Base-by-base conservation (phyloP, 768 basidiomycete genomes). In the Tricholoma sp. region DNA sequence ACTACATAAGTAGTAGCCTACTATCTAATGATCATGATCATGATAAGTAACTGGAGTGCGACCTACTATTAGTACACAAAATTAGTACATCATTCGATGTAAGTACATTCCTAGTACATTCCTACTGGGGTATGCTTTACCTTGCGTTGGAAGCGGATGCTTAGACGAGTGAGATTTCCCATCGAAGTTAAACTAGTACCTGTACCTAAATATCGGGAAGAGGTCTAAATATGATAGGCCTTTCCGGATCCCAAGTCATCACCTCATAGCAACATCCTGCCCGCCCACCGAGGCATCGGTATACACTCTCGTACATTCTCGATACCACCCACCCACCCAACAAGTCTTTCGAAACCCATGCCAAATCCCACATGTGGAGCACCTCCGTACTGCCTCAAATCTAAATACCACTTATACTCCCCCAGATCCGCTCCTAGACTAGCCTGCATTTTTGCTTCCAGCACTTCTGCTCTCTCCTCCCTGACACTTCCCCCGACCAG, bases 321-420 rank as follows among this genome's bases (percentile, higher is more conserved):
- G 45, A 91, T 77, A 0, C 94, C 94, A 17, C 87, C 84, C 10
- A 97, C 71, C 89, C 91, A 96, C 44, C 85, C 83, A 15, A 98
- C 77, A 17, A 97, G 75, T 58, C 97, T 76, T 70, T 99, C 97
- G 65, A 96, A 97, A 1, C 97, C 97, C 76, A 98, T 78, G 5
- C 97, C 97, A 71, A 94, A 98, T 13, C 97, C 97, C 13, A 91
- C 94, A 70, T 98, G 96, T 2, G 93, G 90, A 17, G 91, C 88
- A 15, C 88, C 87, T 9, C 97, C 97, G 63, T 81, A 95, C 64
- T 78, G 78, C 57, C 96, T 76, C 61, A 97, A 67, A 62, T 97
- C 94, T 51, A 85, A 58, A 70, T 99, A 99, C 90, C 89, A 91
- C 44, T 70, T 68, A 59, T 77, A 79, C 18, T 66, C 70, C 10